Evolutionary conservation across 805 yeast species (phyloP).

Genomic region (Candida vaughaniae): DNA sequence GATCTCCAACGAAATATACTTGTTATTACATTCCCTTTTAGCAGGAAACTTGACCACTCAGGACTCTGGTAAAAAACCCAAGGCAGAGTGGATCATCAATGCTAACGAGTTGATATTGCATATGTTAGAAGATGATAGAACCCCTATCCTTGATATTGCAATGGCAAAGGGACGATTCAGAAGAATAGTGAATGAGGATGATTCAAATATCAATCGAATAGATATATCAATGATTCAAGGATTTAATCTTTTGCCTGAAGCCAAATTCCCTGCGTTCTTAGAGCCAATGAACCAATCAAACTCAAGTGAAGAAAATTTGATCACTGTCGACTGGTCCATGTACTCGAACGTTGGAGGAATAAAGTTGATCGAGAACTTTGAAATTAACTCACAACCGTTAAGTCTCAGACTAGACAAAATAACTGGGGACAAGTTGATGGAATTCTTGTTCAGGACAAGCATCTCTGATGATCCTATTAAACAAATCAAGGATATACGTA

Average conservation of each 20-base stretch:
- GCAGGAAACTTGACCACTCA: conserved; percentile 29
- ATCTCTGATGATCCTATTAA: conserved; percentile 21
- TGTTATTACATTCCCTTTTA: conserved; percentile 36
- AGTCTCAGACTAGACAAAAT: conserved; percentile 37
- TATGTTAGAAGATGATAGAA: conserved; percentile 40
- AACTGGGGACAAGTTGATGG: conserved; percentile 39
- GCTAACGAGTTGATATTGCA: conserved; percentile 41
- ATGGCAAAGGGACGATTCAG: conserved; percentile 34
- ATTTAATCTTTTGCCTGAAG: conserved; percentile 30
- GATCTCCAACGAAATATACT: conserved; percentile 32
- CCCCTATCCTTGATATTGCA: conserved; percentile 38
- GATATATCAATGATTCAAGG: conserved; percentile 39
- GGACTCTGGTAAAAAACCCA: conserved; percentile 18
- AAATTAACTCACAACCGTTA: conserved; percentile 36
- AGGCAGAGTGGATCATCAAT: conserved; percentile 34
- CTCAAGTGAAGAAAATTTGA: conserved; percentile 16
- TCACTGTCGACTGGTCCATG: conserved; percentile 42
- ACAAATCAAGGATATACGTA: conserved; percentile 1
- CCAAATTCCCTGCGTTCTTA: conserved; percentile 32
- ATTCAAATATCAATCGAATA: conserved; percentile 37
- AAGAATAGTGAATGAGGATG: conserved; percentile 37
- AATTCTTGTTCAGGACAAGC: conserved; percentile 31
- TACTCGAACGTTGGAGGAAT: conserved; percentile 44
- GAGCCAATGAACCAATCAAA: conserved; percentile 22
- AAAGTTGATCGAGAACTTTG: conserved; percentile 37